Evolutionary conservation across 2,329 filamentous ascomycete species (phyloP).

Genomic region (Cytospora leucostoma): DNA sequence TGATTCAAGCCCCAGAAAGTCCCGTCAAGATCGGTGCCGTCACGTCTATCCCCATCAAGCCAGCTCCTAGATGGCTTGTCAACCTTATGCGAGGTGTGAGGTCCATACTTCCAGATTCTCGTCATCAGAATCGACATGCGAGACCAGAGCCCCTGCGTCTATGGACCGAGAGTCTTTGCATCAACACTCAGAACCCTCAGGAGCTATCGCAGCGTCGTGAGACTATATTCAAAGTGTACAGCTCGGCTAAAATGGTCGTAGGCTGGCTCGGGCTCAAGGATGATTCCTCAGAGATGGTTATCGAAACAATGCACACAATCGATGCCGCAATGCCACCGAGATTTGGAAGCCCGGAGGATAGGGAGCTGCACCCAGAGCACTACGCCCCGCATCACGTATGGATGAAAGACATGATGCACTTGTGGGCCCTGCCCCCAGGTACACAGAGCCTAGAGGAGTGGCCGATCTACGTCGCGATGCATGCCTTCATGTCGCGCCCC

Average conservation of each 20-base stretch:
- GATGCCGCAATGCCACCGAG: not conserved
- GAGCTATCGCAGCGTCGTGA: constrained; percentile 7
- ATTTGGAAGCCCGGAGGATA: constrained; percentile 37
- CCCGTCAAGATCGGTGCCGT: not conserved
- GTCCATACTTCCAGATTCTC: not conserved
- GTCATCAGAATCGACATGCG: not conserved
- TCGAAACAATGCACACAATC: not conserved
- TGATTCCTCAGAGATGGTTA: not conserved
- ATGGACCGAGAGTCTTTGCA: constrained; percentile 22
- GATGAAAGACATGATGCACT: constrained; percentile 21
- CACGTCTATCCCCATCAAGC: not conserved
- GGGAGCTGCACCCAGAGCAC: constrained; percentile 37
- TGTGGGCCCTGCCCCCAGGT: not conserved
- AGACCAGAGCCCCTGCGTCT: constrained; percentile 24
- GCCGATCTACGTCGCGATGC: not conserved
- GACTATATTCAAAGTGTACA: constrained; percentile 1
- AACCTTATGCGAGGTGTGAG: not conserved
- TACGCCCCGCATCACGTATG: constrained; percentile 37
- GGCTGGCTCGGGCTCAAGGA: constrained; percentile 20
- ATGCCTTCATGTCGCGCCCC: constrained; percentile 36
- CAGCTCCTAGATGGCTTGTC: not conserved
- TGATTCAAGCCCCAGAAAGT: constrained; percentile 26
- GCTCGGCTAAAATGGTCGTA: constrained; percentile 10
- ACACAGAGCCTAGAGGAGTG: not conserved
- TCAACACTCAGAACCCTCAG: constrained; percentile 8